Conservation (phyloP, 768 basidiomycete species). For the Xerocomellus amylosporus region DNA sequence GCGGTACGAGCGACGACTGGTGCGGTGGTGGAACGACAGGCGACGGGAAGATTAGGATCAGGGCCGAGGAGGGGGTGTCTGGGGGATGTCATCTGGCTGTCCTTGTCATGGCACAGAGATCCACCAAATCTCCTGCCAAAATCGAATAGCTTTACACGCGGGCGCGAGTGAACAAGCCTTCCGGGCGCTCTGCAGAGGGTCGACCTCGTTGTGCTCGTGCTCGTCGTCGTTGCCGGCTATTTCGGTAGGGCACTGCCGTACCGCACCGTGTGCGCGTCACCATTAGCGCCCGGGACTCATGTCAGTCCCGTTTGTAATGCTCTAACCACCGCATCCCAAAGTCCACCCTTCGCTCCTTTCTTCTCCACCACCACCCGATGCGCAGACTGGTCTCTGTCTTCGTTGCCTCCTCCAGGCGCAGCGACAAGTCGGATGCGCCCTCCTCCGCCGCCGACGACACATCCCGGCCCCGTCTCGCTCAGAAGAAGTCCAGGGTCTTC, state of each 20-base stretch:
- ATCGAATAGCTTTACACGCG: slow-evolving; percentile 10
- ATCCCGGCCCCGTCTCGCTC: slow-evolving; percentile 8
- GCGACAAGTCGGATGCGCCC: slow-evolving; percentile 26
- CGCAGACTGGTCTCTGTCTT: slow-evolving; percentile 66
- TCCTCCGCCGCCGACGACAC: slow-evolving; percentile 19
- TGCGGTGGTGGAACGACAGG: slow-evolving; percentile 44
- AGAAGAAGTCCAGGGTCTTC: slow-evolving; percentile 26
- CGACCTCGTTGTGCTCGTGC: slow-evolving; percentile 8
- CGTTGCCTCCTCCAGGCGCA: slow-evolving; percentile 39
- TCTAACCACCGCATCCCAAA: slow-evolving; percentile 18
- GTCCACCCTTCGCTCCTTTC: slow-evolving; percentile 21
- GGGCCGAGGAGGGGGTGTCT: not conserved
- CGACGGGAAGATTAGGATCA: slow-evolving; percentile 5
- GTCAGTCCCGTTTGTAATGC: slow-evolving; percentile 38
- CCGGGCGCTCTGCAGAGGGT: not conserved
- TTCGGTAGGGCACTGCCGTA: slow-evolving; percentile 21
- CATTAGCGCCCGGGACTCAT: slow-evolving; percentile 3
- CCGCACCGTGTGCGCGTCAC: not conserved
- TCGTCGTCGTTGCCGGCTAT: slow-evolving; percentile 13
- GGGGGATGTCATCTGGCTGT: not conserved
- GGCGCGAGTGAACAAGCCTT: slow-evolving; percentile 3
- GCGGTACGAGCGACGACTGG: slow-evolving; percentile 61
- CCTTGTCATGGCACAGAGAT: not conserved
- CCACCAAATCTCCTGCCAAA: not conserved
- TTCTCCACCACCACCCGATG: slow-evolving; percentile 41